Conservation (phyloP, 129 eudicot genomes). For the Helichrysum umbraculigerum region DNA sequence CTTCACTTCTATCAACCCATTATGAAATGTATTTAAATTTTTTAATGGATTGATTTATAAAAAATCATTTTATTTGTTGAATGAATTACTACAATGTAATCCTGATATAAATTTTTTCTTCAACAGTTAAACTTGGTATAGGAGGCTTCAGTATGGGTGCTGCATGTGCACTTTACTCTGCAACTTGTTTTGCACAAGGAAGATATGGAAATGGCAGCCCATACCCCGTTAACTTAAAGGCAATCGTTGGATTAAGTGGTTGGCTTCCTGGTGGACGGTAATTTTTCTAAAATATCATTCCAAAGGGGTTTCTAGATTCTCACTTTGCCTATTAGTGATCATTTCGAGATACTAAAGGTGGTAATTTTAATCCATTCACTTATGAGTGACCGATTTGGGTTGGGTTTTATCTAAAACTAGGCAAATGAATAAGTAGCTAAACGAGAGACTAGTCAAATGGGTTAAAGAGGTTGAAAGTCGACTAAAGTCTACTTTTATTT, state of each 20-base stretch:
- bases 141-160: constrained; percentile 99
- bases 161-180: constrained; percentile 90
- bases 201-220: constrained; percentile 79
- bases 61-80: constrained; percentile 7
- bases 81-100: background rate
- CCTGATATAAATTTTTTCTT: background rate
- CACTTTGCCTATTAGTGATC: background rate
- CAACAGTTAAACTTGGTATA: constrained; percentile 89
- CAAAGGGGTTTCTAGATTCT: background rate
- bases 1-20: background rate
- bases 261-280: constrained; percentile 98
- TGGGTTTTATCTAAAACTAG: background rate
- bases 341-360: background rate
- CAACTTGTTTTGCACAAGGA: constrained; percentile 88
- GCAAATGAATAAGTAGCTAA: background rate
- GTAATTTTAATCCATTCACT: background rate
- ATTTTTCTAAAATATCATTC: background rate
- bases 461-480: background rate
- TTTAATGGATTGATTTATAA: background rate
- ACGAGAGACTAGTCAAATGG: background rate
- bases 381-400: background rate
- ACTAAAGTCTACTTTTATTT: background rate
- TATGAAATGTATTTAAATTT: background rate
- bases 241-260: constrained; percentile 85
- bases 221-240: constrained; percentile 75